These are phyloP conservation scores for Botrytis squamosa DNA, from an alignment of 2,329 filamentous ascomycete species.

Conservation along the genomic window DNA sequence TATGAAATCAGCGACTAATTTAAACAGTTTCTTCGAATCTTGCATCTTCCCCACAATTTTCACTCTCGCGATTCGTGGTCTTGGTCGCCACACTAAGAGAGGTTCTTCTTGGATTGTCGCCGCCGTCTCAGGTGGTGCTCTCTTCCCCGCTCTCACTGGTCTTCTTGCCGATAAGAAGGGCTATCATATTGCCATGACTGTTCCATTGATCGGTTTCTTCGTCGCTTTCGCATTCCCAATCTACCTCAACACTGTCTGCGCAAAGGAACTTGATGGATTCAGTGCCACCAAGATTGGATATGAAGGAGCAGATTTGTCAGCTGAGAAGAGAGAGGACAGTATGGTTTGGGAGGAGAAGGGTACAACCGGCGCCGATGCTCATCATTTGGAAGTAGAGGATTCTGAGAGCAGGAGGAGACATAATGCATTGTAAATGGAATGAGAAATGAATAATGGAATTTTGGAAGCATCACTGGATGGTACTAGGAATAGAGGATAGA, in stretches of 20 bases:
- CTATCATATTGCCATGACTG: constrained; percentile 34
- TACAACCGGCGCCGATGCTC: neutral
- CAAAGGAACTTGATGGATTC: constrained; percentile 41
- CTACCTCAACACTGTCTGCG: constrained; percentile 39
- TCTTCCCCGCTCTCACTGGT: constrained; percentile 31
- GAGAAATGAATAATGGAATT: neutral
- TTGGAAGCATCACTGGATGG: neutral
- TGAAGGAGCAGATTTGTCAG: constrained; percentile 21
- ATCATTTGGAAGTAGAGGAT: constrained; percentile 8
- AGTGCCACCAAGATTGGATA: constrained; percentile 41
- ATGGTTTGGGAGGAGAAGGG: constrained; percentile 17
- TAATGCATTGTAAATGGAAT: neutral
- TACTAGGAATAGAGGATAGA: neutral
- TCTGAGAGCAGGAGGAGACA: neutral
- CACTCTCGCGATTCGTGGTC: constrained; percentile 72
- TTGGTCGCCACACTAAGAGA: constrained; percentile 76
- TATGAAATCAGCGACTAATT: neutral
- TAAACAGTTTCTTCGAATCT: constrained; percentile 61
- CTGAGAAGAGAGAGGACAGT: neutral
- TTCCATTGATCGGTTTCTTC: constrained; percentile 39
- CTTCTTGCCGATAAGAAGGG: constrained; percentile 21
- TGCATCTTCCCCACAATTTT: constrained; percentile 84
- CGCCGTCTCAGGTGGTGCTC: constrained; percentile 32
- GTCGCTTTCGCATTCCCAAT: constrained; percentile 40
- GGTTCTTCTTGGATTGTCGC: constrained; percentile 73